Conservation (phyloP, 495 filamentous ascomycete genomes). For the Penicillium argentinense region DNA sequence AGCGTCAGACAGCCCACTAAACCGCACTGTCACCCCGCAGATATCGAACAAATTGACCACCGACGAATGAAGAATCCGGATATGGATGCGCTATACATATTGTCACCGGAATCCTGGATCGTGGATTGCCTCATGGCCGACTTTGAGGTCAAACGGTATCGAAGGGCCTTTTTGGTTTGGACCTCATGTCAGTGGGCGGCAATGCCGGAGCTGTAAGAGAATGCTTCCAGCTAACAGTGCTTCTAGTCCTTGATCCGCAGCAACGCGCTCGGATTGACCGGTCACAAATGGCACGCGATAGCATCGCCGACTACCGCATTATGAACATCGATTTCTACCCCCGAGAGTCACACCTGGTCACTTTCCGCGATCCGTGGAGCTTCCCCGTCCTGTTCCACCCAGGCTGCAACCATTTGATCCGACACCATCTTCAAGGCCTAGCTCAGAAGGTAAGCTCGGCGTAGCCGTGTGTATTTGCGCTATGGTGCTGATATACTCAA, state of each 20-base stretch:
- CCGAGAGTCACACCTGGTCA: constrained; percentile 85
- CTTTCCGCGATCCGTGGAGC: constrained; percentile 90
- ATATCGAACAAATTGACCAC: constrained; percentile 89
- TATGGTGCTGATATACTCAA: constrained; percentile 25
- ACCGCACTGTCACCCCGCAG: constrained; percentile 45
- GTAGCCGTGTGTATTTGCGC: background rate
- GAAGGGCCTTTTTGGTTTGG: constrained; percentile 77
- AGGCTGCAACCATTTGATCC: constrained; percentile 78
- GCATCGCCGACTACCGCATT: constrained; percentile 69
- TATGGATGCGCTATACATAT: constrained; percentile 92
- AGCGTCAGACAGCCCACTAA: constrained; percentile 28
- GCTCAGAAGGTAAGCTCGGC: constrained; percentile 74
- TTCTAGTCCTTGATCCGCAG: constrained; percentile 54
- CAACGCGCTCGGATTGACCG: constrained; percentile 57
- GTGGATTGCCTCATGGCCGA: constrained; percentile 93
- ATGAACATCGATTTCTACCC: constrained; percentile 87
- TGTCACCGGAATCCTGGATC: constrained; percentile 80
- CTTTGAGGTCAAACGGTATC: constrained; percentile 78
- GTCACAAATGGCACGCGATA: constrained; percentile 60
- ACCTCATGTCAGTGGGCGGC: constrained; percentile 60
- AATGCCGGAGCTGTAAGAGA: constrained; percentile 3
- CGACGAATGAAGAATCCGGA: constrained; percentile 72
- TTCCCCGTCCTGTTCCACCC: constrained; percentile 93
- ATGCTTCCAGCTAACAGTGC: constrained; percentile 14
- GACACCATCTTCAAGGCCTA: constrained; percentile 73